A percentile compares a stretch with the other conserved stretches of the same genome.
These are phyloP conservation scores for Rhynchospora pubera DNA, from an alignment of 176 grass and related monocot species.

Conservation along the genomic window DNA sequence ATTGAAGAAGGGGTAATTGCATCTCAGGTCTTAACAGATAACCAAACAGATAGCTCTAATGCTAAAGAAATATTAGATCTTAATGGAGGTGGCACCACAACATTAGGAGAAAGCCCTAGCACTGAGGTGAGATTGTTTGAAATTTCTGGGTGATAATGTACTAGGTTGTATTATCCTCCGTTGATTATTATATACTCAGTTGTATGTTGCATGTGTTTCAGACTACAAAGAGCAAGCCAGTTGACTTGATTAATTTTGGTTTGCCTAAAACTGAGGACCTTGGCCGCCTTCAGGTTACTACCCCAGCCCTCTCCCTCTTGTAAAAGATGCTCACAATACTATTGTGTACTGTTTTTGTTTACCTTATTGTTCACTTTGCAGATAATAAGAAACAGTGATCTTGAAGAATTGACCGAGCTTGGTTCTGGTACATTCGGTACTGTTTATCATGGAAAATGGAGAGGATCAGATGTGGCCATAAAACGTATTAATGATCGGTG, in stretches of 20 bases:
- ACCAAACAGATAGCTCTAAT: slow-evolving; percentile 24
- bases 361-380: slow-evolving; percentile 25
- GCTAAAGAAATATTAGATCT: slow-evolving; percentile 28
- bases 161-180: not conserved
- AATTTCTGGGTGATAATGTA: not conserved
- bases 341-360: not conserved
- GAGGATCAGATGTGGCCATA: slow-evolving; percentile 94
- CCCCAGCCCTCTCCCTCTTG: not conserved
- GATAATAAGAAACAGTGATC: slow-evolving; percentile 97
- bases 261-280: slow-evolving; percentile 51
- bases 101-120: slow-evolving; percentile 41
- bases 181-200: slow-evolving; percentile 16
- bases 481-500: slow-evolving; percentile 92
- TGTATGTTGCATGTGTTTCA: slow-evolving; percentile 37
- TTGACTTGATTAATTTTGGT: slow-evolving; percentile 37
- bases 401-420: slow-evolving; percentile 89
- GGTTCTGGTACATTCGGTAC: slow-evolving; percentile 97
- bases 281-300: slow-evolving; percentile 70
- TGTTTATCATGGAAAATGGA: slow-evolving; percentile 99
- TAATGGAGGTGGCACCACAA: slow-evolving; percentile 30
- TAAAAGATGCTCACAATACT: not conserved
- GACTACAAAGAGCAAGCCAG: slow-evolving; percentile 39
- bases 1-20: slow-evolving; percentile 40
- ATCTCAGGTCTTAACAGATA: slow-evolving; percentile 35
- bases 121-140: slow-evolving; percentile 47